Evolutionary conservation across 2,329 filamentous ascomycete species (phyloP).

Genomic region (Thielaviopsis ethacetica): DNA sequence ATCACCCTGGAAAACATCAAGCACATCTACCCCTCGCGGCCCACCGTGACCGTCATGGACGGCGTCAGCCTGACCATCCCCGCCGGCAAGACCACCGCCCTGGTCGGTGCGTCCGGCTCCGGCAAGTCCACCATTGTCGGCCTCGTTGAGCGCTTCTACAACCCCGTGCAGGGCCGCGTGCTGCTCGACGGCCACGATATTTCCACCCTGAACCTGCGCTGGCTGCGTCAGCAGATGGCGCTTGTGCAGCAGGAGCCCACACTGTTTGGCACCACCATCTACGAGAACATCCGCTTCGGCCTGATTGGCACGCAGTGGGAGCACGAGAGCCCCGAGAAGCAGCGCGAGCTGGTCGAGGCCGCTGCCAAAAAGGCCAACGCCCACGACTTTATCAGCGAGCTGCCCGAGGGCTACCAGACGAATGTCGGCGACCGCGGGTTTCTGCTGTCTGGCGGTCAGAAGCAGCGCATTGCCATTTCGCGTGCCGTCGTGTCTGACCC

Average conservation of each 20-base stretch:
- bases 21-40: constrained; percentile 87
- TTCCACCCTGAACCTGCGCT: constrained; percentile 65
- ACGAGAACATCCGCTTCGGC: constrained; percentile 77
- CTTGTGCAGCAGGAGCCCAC: constrained; percentile 88
- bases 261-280: constrained; percentile 79
- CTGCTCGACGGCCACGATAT: constrained; percentile 73
- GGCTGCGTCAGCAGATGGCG: constrained; percentile 83
- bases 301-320: constrained; percentile 73
- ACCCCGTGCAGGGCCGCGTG: constrained; percentile 65
- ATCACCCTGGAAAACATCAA: constrained; percentile 72
- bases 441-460: constrained; percentile 83
- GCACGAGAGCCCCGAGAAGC: constrained; percentile 46
- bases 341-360: constrained; percentile 54
- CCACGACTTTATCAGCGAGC: constrained; percentile 69
- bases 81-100: constrained; percentile 78
- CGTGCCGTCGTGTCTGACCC: constrained; percentile 81
- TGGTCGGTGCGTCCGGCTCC: constrained; percentile 86
- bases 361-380: constrained; percentile 87
- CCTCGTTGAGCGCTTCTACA: constrained; percentile 85
- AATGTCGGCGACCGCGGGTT: constrained; percentile 93
- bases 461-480: constrained; percentile 91
- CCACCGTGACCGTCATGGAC: constrained; percentile 79
- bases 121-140: constrained; percentile 93
- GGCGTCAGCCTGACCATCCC: constrained; percentile 66
- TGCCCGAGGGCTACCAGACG: constrained; percentile 84